Evolutionary conservation across 2,329 filamentous ascomycete genomes (phyloP).

Genomic region (Sporothrix globosa): DNA sequence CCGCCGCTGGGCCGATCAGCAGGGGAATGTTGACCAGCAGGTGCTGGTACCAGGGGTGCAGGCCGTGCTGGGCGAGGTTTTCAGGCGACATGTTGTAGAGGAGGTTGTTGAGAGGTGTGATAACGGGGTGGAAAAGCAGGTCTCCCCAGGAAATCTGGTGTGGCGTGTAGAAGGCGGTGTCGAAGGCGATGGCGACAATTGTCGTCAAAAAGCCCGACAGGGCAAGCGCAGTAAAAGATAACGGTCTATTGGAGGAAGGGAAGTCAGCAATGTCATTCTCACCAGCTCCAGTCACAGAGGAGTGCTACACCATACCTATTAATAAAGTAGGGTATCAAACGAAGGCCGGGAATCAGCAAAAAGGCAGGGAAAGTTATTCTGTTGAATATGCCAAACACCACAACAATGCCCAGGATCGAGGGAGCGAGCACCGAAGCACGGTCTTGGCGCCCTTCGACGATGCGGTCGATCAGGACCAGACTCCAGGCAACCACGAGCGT

Average conservation of each 20-base stretch:
- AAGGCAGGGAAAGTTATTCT: constrained; percentile 97
- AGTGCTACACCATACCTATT: constrained; percentile 64
- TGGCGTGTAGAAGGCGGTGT: constrained; percentile 80
- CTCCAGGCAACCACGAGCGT: constrained; percentile 92
- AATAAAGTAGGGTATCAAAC: constrained; percentile 81
- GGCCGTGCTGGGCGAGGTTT: constrained; percentile 74
- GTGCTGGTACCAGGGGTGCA: constrained; percentile 81
- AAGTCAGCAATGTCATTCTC: too few species aligned
- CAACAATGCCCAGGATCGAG: constrained; percentile 75
- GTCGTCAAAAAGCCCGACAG: constrained; percentile 68
- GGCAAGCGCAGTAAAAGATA: constrained; percentile 65
- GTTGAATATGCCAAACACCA: constrained; percentile 89
- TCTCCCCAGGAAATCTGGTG: constrained; percentile 66
- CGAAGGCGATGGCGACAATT: constrained; percentile 73
- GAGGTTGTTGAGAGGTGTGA: constrained; percentile 79
- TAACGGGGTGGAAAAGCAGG: constrained; percentile 65
- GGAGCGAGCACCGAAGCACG: constrained; percentile 76
- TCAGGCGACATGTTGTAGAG: constrained; percentile 70
- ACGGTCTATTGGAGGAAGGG: constrained; percentile 49
- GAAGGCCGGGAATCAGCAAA: constrained; percentile 78
- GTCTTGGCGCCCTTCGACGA: constrained; percentile 75
- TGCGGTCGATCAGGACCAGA: constrained; percentile 85
- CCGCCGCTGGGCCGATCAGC: constrained; percentile 70
- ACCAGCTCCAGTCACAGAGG: too few species aligned
- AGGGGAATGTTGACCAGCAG: constrained; percentile 70